Evolutionary conservation across 495 filamentous ascomycete species (phyloP).

Genomic region (Aspergillus incahuasiensis): DNA sequence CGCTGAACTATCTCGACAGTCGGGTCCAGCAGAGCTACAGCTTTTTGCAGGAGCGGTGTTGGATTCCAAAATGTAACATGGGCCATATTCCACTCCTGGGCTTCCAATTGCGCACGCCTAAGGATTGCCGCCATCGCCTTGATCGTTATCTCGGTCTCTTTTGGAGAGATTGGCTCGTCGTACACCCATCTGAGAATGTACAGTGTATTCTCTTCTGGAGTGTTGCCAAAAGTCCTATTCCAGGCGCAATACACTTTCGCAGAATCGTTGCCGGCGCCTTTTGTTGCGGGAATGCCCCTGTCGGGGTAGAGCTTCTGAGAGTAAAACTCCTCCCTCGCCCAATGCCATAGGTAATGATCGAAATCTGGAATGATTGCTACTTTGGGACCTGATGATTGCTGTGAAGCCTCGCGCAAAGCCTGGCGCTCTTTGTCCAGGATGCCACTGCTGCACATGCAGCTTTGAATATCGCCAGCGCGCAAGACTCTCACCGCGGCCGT

Average conservation of each 20-base stretch:
- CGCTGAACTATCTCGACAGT: constrained; percentile 50
- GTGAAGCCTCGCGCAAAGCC: constrained; percentile 28
- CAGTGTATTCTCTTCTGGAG: constrained; percentile 59
- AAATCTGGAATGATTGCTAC: constrained; percentile 70
- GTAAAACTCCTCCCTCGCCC: constrained; percentile 82
- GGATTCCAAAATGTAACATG: constrained; percentile 65
- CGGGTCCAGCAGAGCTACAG: constrained; percentile 51
- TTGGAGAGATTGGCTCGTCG: constrained; percentile 44
- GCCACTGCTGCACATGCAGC: constrained; percentile 31
- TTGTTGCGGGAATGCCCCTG: constrained; percentile 47
- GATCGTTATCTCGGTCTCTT: constrained; percentile 34
- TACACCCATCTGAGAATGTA: constrained; percentile 76
- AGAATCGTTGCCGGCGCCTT: constrained; percentile 61
- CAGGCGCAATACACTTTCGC: constrained; percentile 72
- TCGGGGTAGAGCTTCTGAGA: constrained; percentile 44
- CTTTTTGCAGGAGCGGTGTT: constrained; percentile 49
- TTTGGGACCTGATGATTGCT: constrained; percentile 29
- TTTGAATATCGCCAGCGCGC: constrained; percentile 27
- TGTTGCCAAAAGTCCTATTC: constrained; percentile 65
- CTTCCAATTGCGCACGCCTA: constrained; percentile 50
- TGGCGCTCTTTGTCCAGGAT: constrained; percentile 31
- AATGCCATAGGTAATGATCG: constrained; percentile 76
- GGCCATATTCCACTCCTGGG: constrained; percentile 53
- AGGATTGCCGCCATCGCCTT: constrained; percentile 49
- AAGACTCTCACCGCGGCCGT: constrained; percentile 19